Percentiles rank a stretch among this genome's conserved stretches.
These are phyloP conservation scores for Phoma sp. DNA, from an alignment of 2,329 filamentous ascomycete genomes.

Conservation along the genomic window DNA sequence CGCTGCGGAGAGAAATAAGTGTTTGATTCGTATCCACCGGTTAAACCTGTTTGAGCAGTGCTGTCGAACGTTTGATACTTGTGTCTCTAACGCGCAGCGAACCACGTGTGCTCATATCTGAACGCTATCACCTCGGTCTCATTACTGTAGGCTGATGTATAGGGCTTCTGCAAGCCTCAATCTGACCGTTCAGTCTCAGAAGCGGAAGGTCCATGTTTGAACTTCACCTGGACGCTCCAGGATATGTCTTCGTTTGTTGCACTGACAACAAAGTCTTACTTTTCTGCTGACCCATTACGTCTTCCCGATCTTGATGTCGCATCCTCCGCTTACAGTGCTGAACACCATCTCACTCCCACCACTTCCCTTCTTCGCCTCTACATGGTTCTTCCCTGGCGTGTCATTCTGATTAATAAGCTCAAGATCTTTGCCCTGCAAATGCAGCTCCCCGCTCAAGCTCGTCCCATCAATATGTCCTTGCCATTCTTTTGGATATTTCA, in stretches of 20 bases:
- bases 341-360: conserved; percentile 44
- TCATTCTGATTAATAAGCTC: conserved; percentile 39
- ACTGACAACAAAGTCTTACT: background rate
- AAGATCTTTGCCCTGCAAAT: conserved; percentile 48
- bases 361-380: conserved; percentile 50
- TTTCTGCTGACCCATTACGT: background rate
- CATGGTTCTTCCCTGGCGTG: conserved; percentile 37
- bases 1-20: background rate
- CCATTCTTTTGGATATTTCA: conserved; percentile 53
- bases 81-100: background rate
- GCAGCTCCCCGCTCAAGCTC: conserved; percentile 46
- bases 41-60: background rate
- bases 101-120: background rate
- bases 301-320: conserved; percentile 41
- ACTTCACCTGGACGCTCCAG: background rate
- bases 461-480: conserved; percentile 48
- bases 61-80: background rate
- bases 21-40: background rate
- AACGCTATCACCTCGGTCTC: background rate
- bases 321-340: conserved; percentile 39
- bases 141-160: background rate
- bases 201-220: background rate
- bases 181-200: background rate
- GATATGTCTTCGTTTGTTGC: background rate
- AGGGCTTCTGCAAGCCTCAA: background rate